A percentile compares a stretch with the other conserved stretches of the same genome.
These are phyloP conservation scores for Teratosphaeria viscida DNA, from an alignment of 2,329 filamentous ascomycete species.

Conservation along the genomic window DNA sequence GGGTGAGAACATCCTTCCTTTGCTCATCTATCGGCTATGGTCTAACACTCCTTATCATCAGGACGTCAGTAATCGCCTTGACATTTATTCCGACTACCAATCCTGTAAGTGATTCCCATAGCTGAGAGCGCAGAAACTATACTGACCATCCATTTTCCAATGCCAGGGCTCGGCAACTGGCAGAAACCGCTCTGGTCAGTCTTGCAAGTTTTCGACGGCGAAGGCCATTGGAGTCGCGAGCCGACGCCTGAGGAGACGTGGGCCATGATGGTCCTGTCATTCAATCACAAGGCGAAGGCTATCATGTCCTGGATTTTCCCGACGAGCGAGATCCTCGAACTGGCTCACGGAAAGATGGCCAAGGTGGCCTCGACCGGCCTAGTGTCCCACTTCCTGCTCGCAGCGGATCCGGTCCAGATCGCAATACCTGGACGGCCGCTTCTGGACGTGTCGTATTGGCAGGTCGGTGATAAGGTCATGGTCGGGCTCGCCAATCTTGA, in stretches of 20 bases:
- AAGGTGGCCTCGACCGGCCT: constrained; percentile 26
- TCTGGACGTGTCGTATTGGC: constrained; percentile 18
- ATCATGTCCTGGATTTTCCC: constrained; percentile 42
- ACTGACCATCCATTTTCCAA: not conserved
- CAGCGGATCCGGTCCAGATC: constrained; percentile 17
- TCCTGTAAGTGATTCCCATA: constrained; percentile 8
- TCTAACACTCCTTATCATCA: not conserved
- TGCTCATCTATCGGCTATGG: not conserved
- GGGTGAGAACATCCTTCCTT: constrained; percentile 4
- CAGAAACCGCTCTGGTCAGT: constrained; percentile 41
- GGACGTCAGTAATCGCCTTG: constrained; percentile 41
- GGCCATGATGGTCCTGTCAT: constrained; percentile 37
- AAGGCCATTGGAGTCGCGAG: constrained; percentile 38
- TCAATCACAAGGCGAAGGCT: constrained; percentile 43
- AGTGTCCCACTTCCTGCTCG: constrained; percentile 30
- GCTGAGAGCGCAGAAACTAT: not conserved
- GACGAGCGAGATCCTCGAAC: constrained; percentile 24
- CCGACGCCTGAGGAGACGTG: constrained; percentile 37
- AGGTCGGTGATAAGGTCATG: constrained; percentile 6
- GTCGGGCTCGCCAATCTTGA: constrained; percentile 15
- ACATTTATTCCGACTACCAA: constrained; percentile 33
- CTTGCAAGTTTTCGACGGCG: constrained; percentile 40
- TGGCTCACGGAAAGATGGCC: constrained; percentile 29
- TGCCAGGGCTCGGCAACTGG: constrained; percentile 23
- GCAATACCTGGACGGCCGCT: constrained; percentile 3